Percentiles rank a stretch among this genome's conserved stretches.
These are phyloP conservation scores for Ceratopteris richardii DNA, from an alignment of 75 land plant species.

Conservation along the genomic window DNA sequence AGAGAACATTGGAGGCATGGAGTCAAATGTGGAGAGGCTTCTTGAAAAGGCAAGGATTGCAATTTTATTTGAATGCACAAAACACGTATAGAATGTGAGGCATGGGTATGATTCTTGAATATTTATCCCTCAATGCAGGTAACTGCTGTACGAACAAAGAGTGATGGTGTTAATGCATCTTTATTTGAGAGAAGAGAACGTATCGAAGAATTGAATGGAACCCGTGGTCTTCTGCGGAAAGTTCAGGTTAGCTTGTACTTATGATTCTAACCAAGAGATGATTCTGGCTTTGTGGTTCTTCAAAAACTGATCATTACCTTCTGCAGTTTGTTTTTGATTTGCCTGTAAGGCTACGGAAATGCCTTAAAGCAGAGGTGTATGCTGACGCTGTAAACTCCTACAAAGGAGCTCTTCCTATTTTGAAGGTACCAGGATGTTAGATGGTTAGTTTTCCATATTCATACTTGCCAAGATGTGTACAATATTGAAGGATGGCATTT, in stretches of 20 bases:
- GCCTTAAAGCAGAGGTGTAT: conserved; percentile 82
- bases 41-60: conserved; percentile 63
- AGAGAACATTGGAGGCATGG: conserved; percentile 91
- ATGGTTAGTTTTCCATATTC: conserved; percentile 1
- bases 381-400: conserved; percentile 84
- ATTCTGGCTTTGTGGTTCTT: not conserved
- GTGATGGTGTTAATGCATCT: conserved; percentile 90
- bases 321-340: conserved; percentile 95
- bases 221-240: conserved; percentile 90
- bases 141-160: conserved; percentile 38
- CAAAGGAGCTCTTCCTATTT: conserved; percentile 83
- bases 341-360: conserved; percentile 69
- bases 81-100: too few relatives aligned
- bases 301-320: too few relatives aligned
- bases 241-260: conserved; percentile 59
- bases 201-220: conserved; percentile 89
- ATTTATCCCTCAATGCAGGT: conserved; percentile 4
- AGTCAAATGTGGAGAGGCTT: conserved; percentile 88
- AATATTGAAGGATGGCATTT: not conserved
- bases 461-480: too few relatives aligned
- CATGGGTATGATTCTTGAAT: not conserved
- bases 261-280: not conserved
- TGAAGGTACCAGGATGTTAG: conserved; percentile 56
- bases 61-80: too few relatives aligned
- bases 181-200: conserved; percentile 88